These are phyloP conservation scores for Penicillium nucicola DNA, from an alignment of 495 filamentous ascomycete species.

Conservation along the genomic window DNA sequence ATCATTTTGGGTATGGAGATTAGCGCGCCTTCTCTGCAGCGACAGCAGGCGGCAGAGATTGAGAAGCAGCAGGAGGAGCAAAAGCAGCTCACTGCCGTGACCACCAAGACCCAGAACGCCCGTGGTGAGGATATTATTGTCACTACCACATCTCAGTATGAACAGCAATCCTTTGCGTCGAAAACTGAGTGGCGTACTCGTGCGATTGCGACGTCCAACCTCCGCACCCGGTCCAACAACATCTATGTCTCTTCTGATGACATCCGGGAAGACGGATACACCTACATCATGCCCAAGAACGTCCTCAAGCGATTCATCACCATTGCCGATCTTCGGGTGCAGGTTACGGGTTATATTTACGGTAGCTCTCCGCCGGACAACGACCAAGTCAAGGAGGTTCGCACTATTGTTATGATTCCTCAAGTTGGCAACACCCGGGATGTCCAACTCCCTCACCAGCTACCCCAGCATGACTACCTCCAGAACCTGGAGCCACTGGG, in stretches of 20 bases:
- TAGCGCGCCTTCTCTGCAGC: constrained; percentile 94
- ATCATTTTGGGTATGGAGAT: constrained; percentile 99
- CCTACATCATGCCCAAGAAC: constrained; percentile 99
- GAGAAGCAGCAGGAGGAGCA: constrained; percentile 98
- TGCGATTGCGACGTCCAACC: constrained; percentile 93
- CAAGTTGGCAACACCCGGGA: constrained; percentile 94
- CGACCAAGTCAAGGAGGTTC: constrained; percentile 93
- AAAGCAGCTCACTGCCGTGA: constrained; percentile 93
- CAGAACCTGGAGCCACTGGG: constrained; percentile 86
- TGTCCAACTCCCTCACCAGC: constrained; percentile 84
- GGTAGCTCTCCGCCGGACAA: constrained; percentile 91
- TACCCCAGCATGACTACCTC: constrained; percentile 92
- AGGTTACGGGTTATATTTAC: constrained; percentile 95
- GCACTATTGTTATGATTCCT: constrained; percentile 94
- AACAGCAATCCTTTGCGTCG: constrained; percentile 94
- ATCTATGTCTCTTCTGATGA: constrained; percentile 98
- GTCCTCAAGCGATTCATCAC: constrained; percentile 98
- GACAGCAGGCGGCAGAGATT: constrained; percentile 97
- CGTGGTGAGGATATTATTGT: constrained; percentile 98
- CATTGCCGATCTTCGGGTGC: constrained; percentile 93
- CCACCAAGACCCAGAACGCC: constrained; percentile 97
- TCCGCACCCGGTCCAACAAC: constrained; percentile 93
- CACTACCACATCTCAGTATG: constrained; percentile 94
- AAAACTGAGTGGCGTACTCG: constrained; percentile 99
- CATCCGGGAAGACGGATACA: constrained; percentile 77